Conservation (phyloP, 352 stramenopile genomes). For the Hyaloperonospora arabidopsidis region DNA sequence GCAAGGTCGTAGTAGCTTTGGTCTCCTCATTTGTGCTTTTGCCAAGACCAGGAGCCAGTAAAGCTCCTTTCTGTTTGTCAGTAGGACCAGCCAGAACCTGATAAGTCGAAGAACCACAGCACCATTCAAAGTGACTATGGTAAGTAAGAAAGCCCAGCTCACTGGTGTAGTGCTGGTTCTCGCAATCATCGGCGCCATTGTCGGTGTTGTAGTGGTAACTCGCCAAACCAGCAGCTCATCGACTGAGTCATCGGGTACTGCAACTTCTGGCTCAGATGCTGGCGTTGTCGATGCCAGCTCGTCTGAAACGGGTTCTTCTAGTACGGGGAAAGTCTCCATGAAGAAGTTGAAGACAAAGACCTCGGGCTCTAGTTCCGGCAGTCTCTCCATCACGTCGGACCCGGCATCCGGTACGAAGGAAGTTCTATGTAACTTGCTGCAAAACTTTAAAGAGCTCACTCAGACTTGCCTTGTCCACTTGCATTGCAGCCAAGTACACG, state of each 20-base stretch:
- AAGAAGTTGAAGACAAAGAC: constrained; percentile 20
- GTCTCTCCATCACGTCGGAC: constrained; percentile 39
- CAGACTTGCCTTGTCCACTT: background rate
- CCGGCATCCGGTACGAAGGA: constrained; percentile 30
- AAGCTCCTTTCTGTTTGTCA: constrained; percentile 6
- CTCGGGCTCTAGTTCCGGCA: constrained; percentile 20
- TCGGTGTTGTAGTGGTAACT: constrained; percentile 38
- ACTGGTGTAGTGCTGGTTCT: constrained; percentile 36
- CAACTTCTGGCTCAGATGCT: constrained; percentile 14
- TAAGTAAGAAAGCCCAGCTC: constrained; percentile 34
- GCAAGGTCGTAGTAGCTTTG: background rate
- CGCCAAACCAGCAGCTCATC: constrained; percentile 21
- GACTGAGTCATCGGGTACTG: constrained; percentile 21
- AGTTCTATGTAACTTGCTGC: background rate
- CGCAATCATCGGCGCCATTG: constrained; percentile 37
- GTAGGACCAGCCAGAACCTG: too few relatives aligned
- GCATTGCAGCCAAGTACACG: constrained; percentile 26
- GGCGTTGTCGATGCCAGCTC: constrained; percentile 6
- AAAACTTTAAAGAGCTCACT: too few relatives aligned
- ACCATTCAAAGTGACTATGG: constrained; percentile 13
- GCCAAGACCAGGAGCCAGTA: constrained; percentile 18
- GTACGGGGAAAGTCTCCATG: constrained; percentile 14
- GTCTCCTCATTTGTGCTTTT: constrained; percentile 26
- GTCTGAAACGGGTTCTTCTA: constrained; percentile 13
- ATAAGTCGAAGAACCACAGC: background rate